A percentile compares a stretch with the other conserved stretches of the same genome.
Conservation (phyloP, 2,329 filamentous ascomycete species). For the Paracamarosporium sp. region DNA sequence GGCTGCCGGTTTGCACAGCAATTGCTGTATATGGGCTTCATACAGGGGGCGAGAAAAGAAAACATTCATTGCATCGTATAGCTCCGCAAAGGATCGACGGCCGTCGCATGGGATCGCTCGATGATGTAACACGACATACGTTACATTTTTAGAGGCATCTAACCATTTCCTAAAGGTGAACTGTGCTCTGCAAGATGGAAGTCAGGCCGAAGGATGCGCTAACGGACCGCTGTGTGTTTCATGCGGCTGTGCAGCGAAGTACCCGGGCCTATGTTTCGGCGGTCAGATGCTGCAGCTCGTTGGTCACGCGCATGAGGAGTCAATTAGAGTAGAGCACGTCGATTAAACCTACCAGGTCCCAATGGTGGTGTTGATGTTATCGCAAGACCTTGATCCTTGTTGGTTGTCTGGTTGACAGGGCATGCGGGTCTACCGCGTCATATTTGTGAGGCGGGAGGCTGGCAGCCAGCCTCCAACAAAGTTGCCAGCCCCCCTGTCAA, state of each 20-base stretch:
- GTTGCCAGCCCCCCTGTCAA: conserved; percentile 8
- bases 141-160: too few species aligned
- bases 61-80: too few species aligned
- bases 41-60: too few species aligned
- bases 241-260: neutral
- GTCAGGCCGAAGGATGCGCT: conserved; percentile 1
- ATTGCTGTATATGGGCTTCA: too few species aligned
- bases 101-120: neutral
- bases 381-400: neutral
- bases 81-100: too few species aligned
- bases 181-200: too few species aligned
- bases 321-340: neutral
- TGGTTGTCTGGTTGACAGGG: neutral
- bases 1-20: too few species aligned
- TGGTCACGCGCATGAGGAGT: neutral
- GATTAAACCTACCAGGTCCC: neutral
- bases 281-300: neutral
- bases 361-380: neutral
- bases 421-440: conserved; percentile 7
- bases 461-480: conserved; percentile 5
- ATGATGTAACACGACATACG: neutral
- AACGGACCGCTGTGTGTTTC: conserved; percentile 10
- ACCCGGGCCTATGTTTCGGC: neutral
- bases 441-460: conserved; percentile 5
- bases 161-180: too few species aligned